Percentiles rank a stretch among this genome's conserved stretches.
Conservation (phyloP, 495 filamentous ascomycete genomes). For the Penicillium egyptiacum region DNA sequence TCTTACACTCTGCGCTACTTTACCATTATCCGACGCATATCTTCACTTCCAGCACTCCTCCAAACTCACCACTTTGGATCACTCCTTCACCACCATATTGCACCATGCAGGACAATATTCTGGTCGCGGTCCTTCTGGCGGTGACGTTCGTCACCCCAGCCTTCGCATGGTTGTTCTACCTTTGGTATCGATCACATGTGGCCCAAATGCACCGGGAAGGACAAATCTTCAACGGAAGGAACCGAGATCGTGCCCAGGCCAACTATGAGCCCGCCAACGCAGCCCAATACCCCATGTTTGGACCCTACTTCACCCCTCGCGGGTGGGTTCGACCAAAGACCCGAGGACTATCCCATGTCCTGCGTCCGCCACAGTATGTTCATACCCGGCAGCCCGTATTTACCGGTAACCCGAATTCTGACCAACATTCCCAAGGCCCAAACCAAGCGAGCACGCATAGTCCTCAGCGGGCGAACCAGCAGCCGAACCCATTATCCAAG, state of each 20-base stretch:
- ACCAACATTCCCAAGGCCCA: neutral
- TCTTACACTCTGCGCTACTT: neutral
- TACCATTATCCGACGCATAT: neutral
- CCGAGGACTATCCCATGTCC: neutral
- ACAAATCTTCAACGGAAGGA: neutral
- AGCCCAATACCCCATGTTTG: neutral
- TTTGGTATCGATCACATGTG: conserved; percentile 1
- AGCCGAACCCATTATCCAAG: conserved; percentile 3
- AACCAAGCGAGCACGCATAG: neutral
- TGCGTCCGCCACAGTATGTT: conserved; percentile 2
- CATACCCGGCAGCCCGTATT: neutral
- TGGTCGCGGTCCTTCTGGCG: neutral
- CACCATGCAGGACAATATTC: conserved; percentile 6
- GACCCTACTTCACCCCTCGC: conserved; percentile 1
- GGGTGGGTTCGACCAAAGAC: conserved; percentile 5
- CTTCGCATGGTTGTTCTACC: neutral
- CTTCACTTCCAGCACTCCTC: neutral
- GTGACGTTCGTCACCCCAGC: neutral
- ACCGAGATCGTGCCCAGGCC: conserved; percentile 1
- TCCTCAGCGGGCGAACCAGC: neutral
- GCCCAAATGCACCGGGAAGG: neutral
- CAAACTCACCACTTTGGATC: neutral
- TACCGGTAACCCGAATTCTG: neutral
- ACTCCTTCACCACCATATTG: neutral
- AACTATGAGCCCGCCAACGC: neutral